phyloP scores from a whole-genome alignment of 1,139 yeast genomes.

The Debaryomyces nepalensis region DNA sequence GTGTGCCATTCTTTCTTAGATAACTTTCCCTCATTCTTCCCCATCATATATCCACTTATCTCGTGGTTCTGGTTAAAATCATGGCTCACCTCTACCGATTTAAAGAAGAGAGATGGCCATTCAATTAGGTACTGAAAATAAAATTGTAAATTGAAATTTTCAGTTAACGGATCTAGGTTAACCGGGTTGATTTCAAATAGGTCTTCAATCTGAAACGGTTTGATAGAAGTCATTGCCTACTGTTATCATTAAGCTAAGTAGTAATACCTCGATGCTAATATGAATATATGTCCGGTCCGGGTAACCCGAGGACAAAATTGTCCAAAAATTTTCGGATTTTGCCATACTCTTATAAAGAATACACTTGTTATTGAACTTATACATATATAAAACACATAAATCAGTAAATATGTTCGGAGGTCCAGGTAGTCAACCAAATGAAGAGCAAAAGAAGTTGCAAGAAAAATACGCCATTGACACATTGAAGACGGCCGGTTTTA shows the following conservation, averaged over 20 bases:
- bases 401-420: constrained; percentile 70
- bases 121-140: constrained; percentile 79
- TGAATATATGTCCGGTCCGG: neutral
- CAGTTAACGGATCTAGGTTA: constrained; percentile 87
- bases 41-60: constrained; percentile 85
- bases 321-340: neutral
- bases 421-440: constrained; percentile 70
- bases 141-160: constrained; percentile 83
- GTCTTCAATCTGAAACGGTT: constrained; percentile 87
- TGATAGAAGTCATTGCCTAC: constrained; percentile 70
- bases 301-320: constrained; percentile 2
- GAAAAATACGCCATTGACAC: constrained; percentile 71
- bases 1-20: constrained; percentile 86
- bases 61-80: constrained; percentile 27
- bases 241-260: neutral
- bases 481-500: constrained; percentile 65
- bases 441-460: constrained; percentile 77
- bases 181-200: constrained; percentile 72
- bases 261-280: neutral
- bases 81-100: constrained; percentile 52
- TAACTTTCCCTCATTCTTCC: constrained; percentile 85
- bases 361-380: neutral
- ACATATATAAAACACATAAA: constrained; percentile 8
- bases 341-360: constrained; percentile 10
- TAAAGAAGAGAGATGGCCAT: constrained; percentile 92